Conservation (phyloP, 805 yeast species). For the Cephaloascus fragrans region DNA sequence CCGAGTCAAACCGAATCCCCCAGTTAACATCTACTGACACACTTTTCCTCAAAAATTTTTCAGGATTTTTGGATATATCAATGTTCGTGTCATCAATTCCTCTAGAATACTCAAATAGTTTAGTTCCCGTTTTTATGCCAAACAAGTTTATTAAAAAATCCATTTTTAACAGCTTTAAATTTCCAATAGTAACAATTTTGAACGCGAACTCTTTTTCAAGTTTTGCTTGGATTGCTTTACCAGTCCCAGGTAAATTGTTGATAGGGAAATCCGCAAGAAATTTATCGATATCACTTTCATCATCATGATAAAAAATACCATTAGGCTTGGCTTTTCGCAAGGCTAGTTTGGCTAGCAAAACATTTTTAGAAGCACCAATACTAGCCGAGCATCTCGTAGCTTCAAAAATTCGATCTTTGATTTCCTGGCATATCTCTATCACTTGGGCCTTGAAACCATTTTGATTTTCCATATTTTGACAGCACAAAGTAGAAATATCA, state of each 20-base stretch:
- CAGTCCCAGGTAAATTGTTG: constrained; percentile 53
- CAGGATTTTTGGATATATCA: constrained; percentile 38
- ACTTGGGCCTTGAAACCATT: constrained; percentile 2
- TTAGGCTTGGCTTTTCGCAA: constrained; percentile 72
- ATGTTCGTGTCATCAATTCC: constrained; percentile 63
- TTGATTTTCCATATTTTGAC: not conserved
- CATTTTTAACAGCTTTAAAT: constrained; percentile 24
- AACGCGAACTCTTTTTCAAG: constrained; percentile 22
- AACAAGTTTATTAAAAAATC: constrained; percentile 31
- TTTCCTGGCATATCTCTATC: constrained; percentile 7
- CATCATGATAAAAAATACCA: constrained; percentile 38
- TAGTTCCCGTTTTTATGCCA: constrained; percentile 66
- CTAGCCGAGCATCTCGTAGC: constrained; percentile 62
- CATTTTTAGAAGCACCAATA: constrained; percentile 68
- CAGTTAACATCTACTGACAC: constrained; percentile 85
- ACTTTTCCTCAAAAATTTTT: constrained; percentile 54
- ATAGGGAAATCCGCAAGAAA: constrained; percentile 27
- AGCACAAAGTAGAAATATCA: constrained; percentile 39
- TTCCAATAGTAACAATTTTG: constrained; percentile 20
- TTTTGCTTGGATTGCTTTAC: constrained; percentile 38
- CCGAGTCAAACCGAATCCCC: constrained; percentile 69
- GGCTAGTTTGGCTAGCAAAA: constrained; percentile 70
- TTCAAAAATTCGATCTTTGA: constrained; percentile 29
- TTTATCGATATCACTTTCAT: constrained; percentile 11
- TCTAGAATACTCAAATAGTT: constrained; percentile 45